Evolutionary conservation across 306 rosid species (phyloP).

Genomic region (barrel medic (Medicago truncatula)): DNA sequence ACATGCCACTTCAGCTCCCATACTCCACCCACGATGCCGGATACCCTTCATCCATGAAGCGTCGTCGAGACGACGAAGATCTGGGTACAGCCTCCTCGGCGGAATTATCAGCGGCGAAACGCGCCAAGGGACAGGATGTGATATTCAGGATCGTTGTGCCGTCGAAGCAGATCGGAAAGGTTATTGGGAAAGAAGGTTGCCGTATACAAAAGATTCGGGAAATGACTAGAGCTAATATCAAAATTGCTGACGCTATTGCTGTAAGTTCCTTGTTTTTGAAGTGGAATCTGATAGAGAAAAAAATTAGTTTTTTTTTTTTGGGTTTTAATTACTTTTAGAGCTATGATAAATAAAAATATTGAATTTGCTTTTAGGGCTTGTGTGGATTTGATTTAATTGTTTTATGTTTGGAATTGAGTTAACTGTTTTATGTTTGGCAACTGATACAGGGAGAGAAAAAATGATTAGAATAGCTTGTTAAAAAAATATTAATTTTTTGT

Average conservation of each 20-base stretch:
- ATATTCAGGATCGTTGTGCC: constrained; percentile 85
- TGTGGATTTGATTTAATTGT: constrained; percentile 11
- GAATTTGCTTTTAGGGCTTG: too few species aligned
- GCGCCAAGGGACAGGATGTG: constrained; percentile 74
- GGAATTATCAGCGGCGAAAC: constrained; percentile 62
- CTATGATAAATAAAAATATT: too few species aligned
- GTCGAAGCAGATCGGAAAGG: constrained; percentile 94
- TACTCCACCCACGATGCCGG: constrained; percentile 43
- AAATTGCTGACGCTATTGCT: constrained; percentile 83
- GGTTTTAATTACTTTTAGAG: not conserved
- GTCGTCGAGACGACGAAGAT: constrained; percentile 77
- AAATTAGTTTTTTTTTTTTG: not conserved
- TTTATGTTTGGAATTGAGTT: too few species aligned
- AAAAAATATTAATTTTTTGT: too few species aligned
- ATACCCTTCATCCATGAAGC: constrained; percentile 52
- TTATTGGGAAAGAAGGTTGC: constrained; percentile 89
- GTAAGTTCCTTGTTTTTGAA: constrained; percentile 44
- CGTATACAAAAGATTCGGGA: constrained; percentile 91
- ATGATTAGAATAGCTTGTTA: not conserved
- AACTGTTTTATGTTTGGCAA: constrained; percentile 6
- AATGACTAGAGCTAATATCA: constrained; percentile 73
- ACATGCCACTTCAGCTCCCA: constrained; percentile 45
- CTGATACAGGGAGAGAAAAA: not conserved
- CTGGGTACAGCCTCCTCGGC: constrained; percentile 21
- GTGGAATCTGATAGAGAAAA: not conserved